These are phyloP conservation scores for Ceratonia siliqua DNA, from an alignment of 306 rosid species.

Conservation along the genomic window DNA sequence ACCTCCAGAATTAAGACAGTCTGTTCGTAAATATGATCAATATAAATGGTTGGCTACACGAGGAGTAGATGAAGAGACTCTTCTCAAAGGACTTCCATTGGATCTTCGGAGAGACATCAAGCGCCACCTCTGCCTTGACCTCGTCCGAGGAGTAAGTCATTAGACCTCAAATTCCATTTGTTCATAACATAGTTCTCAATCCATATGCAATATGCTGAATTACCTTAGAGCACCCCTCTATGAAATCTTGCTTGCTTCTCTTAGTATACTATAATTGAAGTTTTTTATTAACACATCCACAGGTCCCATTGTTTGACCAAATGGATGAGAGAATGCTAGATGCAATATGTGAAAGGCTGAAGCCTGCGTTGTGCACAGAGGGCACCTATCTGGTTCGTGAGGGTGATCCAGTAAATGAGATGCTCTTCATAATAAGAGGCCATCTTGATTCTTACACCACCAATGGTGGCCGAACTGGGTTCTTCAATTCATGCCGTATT, in stretches of 20 bases:
- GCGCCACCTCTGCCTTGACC: slow-evolving; percentile 95
- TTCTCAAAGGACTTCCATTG: slow-evolving; percentile 72
- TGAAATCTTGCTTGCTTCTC: neutral
- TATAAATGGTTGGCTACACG: slow-evolving; percentile 93
- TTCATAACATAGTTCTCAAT: neutral
- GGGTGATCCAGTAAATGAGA: slow-evolving; percentile 90
- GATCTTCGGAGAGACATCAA: slow-evolving; percentile 92
- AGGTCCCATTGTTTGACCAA: slow-evolving; percentile 90
- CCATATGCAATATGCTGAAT: neutral
- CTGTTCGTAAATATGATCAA: slow-evolving; percentile 79
- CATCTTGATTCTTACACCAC: slow-evolving; percentile 95
- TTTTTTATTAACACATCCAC: neutral
- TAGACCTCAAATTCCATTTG: neutral
- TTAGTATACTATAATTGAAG: neutral
- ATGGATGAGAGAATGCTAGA: slow-evolving; percentile 97
- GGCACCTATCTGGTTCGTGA: slow-evolving; percentile 80
- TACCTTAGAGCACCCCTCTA: neutral
- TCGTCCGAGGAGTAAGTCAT: slow-evolving; percentile 80
- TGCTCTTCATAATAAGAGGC: slow-evolving; percentile 90
- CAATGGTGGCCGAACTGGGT: slow-evolving; percentile 86
- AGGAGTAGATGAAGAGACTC: slow-evolving; percentile 87
- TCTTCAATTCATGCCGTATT: slow-evolving; percentile 80
- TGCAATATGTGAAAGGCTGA: slow-evolving; percentile 91
- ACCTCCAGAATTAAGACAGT: slow-evolving; percentile 65
- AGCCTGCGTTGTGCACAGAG: slow-evolving; percentile 79